Conservation (phyloP, 768 basidiomycete genomes). For the Pluteus cervinus region DNA sequence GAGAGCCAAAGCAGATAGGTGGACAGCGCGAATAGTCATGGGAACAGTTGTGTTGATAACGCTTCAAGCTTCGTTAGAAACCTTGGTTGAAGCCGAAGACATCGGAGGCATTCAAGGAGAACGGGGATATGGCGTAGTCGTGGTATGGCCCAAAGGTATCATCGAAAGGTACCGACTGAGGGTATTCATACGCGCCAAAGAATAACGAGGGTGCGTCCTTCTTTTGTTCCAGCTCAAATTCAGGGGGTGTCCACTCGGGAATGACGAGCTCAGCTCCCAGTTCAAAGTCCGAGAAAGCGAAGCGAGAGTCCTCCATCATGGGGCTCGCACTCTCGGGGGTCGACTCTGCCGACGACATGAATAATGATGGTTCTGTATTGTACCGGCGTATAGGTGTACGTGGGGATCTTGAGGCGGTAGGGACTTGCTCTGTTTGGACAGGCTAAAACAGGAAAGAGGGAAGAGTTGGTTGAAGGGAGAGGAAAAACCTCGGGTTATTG, state of each 20-base stretch:
- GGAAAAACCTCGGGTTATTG: no score
- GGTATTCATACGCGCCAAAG: no score
- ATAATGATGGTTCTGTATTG: slow-evolving; percentile 37
- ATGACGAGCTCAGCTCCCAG: no score
- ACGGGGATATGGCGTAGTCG: slow-evolving; percentile 34
- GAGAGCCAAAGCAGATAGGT: slow-evolving; percentile 9
- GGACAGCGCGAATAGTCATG: slow-evolving; percentile 4
- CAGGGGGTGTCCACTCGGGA: no score
- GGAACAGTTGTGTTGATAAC: slow-evolving; percentile 6
- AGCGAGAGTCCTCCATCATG: slow-evolving; percentile 32
- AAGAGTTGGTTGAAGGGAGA: slow-evolving; percentile 13
- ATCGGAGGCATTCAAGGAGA: slow-evolving; percentile 39
- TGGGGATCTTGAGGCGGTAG: slow-evolving; percentile 51
- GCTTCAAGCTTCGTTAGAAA: slow-evolving; percentile 5
- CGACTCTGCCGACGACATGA: slow-evolving; percentile 56
- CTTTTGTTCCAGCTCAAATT: no score
- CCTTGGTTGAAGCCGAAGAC: slow-evolving; percentile 29
- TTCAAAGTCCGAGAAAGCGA: slow-evolving; percentile 30
- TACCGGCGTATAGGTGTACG: slow-evolving; percentile 40
- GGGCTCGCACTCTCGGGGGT: slow-evolving; percentile 40
- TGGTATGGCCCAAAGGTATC: slow-evolving; percentile 26
- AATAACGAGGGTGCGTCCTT: no score
- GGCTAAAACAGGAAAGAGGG: slow-evolving; percentile 17
- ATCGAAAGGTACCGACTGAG: no score
- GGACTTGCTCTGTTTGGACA: slow-evolving; percentile 34